phyloP scores from a whole-genome alignment of 352 stramenopile species.

The Globisporangium orthogonon region DNA sequence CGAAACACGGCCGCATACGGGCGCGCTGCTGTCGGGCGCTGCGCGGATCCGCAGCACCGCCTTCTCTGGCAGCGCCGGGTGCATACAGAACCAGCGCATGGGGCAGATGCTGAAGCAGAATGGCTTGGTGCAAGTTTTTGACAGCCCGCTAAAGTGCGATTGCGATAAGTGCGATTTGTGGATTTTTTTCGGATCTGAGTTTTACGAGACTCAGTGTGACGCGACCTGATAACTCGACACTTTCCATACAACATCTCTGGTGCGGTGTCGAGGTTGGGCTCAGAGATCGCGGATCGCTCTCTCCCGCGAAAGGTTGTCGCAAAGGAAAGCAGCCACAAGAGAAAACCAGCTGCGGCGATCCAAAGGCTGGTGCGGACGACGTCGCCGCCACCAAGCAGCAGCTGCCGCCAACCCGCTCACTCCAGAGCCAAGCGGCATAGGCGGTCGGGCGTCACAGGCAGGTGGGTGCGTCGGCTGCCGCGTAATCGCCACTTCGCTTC shows the following conservation, averaged over 20 bases:
- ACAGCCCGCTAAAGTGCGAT: not conserved
- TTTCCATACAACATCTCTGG: too few species aligned
- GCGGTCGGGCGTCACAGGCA: too few species aligned
- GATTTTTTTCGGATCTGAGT: too few species aligned
- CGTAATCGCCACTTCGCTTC: not conserved
- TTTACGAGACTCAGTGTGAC: too few species aligned
- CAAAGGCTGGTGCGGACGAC: not conserved
- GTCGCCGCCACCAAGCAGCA: not conserved
- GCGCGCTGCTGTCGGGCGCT: conserved; percentile 36
- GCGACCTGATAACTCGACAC: too few species aligned
- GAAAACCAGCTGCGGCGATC: too few species aligned
- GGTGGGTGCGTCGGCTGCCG: not conserved
- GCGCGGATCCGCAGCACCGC: conserved; percentile 60
- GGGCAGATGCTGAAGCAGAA: not conserved
- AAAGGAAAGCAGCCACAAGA: too few species aligned
- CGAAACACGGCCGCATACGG: conserved; percentile 30
- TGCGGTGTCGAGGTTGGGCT: too few species aligned
- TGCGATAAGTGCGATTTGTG: too few species aligned
- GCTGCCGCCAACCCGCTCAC: too few species aligned
- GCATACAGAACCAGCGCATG: conserved; percentile 74
- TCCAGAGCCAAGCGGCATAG: not conserved
- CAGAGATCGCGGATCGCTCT: too few species aligned
- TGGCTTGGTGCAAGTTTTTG: not conserved
- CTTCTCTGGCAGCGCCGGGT: conserved; percentile 43
- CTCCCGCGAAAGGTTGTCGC: too few species aligned